Percentiles rank a stretch among this genome's conserved stretches.
Conservation (phyloP, 176 grass and related monocot species). For the Oryza longistaminata region DNA sequence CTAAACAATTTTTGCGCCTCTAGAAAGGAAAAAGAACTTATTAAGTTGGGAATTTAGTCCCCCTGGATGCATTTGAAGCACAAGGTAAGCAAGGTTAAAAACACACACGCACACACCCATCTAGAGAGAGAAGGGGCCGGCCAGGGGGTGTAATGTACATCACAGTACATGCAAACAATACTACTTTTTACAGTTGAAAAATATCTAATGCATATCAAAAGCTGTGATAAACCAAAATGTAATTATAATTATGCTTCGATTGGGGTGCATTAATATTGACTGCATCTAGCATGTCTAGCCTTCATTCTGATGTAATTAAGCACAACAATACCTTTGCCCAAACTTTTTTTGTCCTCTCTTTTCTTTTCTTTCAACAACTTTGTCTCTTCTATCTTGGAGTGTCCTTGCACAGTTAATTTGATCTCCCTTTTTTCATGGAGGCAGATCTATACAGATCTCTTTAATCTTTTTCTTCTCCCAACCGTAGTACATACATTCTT, state of each 20-base stretch:
- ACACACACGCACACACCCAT: not conserved
- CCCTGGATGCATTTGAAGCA: conserved; percentile 18
- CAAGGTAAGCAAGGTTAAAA: conserved; percentile 23
- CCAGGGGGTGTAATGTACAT: conserved; percentile 37
- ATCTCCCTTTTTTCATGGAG: conserved; percentile 19
- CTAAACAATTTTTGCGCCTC: conserved; percentile 5
- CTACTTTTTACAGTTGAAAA: conserved; percentile 64
- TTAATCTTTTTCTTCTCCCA: conserved; percentile 26
- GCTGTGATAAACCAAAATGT: conserved; percentile 47
- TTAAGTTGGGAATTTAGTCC: not conserved
- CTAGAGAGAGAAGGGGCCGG: conserved; percentile 4
- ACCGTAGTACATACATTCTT: conserved; percentile 41
- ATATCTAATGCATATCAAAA: conserved; percentile 55
- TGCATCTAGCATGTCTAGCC: conserved; percentile 52
- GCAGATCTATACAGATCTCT: conserved; percentile 41
- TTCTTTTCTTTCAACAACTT: conserved; percentile 19
- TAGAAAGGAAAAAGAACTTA: not conserved
- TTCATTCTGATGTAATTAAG: conserved; percentile 48
- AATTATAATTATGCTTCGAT: conserved; percentile 60
- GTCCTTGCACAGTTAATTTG: conserved; percentile 15
- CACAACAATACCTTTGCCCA: conserved; percentile 58
- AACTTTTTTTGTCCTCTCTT: not conserved
- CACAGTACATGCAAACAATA: conserved; percentile 44
- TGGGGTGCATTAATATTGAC: conserved; percentile 50
- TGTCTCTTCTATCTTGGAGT: conserved; percentile 44